phyloP scores from a whole-genome alignment of 139 green algal genomes.

The Dunaliella primolecta region DNA sequence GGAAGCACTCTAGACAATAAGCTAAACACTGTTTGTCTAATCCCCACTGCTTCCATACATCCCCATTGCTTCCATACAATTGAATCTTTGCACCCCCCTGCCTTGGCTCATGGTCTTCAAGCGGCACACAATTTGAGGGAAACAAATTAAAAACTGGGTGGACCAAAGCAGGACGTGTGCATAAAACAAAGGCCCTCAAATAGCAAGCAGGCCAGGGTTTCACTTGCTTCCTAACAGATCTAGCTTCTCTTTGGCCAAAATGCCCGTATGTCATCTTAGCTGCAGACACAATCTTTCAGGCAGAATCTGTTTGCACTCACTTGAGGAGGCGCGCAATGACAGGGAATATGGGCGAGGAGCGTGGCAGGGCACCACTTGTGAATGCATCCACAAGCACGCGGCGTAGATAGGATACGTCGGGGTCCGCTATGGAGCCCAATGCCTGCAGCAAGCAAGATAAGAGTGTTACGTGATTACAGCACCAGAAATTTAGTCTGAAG shows the following conservation, averaged over 20 bases:
- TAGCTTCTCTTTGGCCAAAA: no score
- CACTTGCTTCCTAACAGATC: no score
- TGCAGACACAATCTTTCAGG: no score
- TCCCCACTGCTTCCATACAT: no score
- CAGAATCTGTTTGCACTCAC: conserved; percentile 4
- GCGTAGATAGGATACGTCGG: conserved; percentile 45
- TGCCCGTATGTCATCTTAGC: no score
- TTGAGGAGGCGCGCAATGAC: conserved; percentile 40
- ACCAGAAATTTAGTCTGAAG: no score
- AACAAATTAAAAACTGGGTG: background rate
- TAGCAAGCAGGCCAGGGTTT: no score
- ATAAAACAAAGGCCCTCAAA: background rate
- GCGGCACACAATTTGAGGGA: background rate
- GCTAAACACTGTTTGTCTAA: background rate
- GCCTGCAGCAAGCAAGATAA: no score
- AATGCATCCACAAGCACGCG: conserved; percentile 45
- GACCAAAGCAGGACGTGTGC: background rate
- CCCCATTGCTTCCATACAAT: no score
- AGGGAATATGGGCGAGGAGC: conserved; percentile 21
- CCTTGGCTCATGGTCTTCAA: background rate
- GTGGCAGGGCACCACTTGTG: conserved; percentile 35
- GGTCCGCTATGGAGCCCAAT: conserved; percentile 30
- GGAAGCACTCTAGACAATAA: background rate
- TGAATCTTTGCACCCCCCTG: background rate
- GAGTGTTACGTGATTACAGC: no score